Base-by-base conservation (phyloP, 2,329 filamentous ascomycete genomes). In the Pestalotiopsis sp. region DNA sequence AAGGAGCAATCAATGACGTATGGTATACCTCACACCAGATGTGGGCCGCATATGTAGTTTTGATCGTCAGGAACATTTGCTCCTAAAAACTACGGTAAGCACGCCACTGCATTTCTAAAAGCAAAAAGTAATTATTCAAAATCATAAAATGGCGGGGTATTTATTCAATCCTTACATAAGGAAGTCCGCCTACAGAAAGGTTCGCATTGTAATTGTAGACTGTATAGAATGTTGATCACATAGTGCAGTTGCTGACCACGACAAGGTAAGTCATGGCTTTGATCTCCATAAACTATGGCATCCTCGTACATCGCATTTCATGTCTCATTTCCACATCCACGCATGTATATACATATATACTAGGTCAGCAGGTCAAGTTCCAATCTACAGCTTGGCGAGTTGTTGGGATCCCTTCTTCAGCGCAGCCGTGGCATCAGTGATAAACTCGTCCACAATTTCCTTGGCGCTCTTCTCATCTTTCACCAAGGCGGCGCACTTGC, bases 381-480 rank as follows among this genome's bases (percentile, higher is more conserved):
- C 27, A 20, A 25, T n/a, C 60, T 52, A 64, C 82, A 94, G 81
- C 85, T 93, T 94, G 65, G 91, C 84, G 77, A 92, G 85, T 83
- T 90, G 82, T 78, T 89, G 87, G 81, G 89, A 89, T 71, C 92
- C 92, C 77, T 86, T 88, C 79, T 91, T 85, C 74, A 97, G 80
- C 80, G 87, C 88, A 70, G 85, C 86, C 69, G 93, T 90, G 56
- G 95, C 96, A 78, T 97, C 95, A 66, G 84, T 82, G 71, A 99
- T 93, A 75, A 99, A 92, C 85, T 99, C 96, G 77, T 99, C 96
- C 52, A 99, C 92, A 70, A 99, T 95, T 20, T 82, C 93, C 88
- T 95, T 97, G 71, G 96, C 96, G 52, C 88, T 85, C 90, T 97
- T 97, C 86, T 91, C 92, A 84, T 98, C 94, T 78, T 95, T 96